Evolutionary conservation across 2,329 filamentous ascomycete species (phyloP), one percentile per base, ranked within the genome.

Genomic region (Paraphoma sp.): DNA sequence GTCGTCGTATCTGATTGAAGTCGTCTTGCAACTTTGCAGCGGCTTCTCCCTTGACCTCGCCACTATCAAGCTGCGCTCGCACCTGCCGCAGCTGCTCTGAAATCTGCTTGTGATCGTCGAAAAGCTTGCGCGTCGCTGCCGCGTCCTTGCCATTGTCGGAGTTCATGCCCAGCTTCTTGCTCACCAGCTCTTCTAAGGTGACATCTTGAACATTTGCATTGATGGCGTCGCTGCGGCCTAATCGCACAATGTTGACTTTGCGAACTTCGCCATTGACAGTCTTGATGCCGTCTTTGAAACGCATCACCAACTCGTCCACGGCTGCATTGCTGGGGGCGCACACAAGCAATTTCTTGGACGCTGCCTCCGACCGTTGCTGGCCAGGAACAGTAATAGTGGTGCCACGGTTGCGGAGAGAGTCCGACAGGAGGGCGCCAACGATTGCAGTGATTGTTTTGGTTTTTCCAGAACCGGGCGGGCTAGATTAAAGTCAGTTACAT

Each of bases 301-400:
- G 89, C 75, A 97, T 88, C 16, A 99, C 95, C 60, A 99, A 76
- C 76, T 99, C 95, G 74, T 99, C 95, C 6, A 99, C 95, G 31
- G 95, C 95, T 6, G 95, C 95, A 76, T 99, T 99, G 83, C 93
- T 98, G 12, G 95, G 95, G n/a, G 95, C 95, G 72, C 95, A 99
- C 23, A 99, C 92, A 28, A 99, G 84, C 28, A 99, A 83, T 76
- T 98, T 99, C 79, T 96, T 97, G 2, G 86, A 74, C 1, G 81
- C 73, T 17, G 67, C 54, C n/a, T 75, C 68, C 7, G 65, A 67
- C 4, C 62, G 65, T 43, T 62, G 67, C 48, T 71, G 67, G 6
- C 67, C 73, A 12, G 79, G 80, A 47, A 80, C 64, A 17, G 65
- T 62, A 45, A 82, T 78, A 16, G 82, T 75, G 12, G 83, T 81